Percentiles rank a stretch among this genome's conserved stretches.
phyloP scores from a whole-genome alignment of 1,139 yeast species.

The Zygosaccharomyces sapae region DNA sequence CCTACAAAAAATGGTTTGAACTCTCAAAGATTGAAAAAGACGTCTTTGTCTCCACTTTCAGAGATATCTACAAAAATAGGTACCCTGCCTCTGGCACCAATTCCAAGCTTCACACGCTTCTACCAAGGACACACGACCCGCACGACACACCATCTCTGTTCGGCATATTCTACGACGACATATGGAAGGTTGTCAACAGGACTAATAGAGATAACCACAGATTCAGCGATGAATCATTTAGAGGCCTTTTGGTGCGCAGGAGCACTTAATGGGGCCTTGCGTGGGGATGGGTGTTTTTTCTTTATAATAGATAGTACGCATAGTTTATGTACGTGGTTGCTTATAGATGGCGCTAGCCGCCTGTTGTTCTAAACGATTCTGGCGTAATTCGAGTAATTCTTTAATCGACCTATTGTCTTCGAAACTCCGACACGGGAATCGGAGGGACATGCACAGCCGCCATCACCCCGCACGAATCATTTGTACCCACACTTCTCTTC shows the following conservation, averaged over 20 bases:
- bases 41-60: slow-evolving; percentile 26
- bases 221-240: slow-evolving; percentile 12
- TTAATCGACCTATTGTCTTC: background rate
- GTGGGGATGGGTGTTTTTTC: too few species aligned
- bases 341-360: background rate
- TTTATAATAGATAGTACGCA: background rate
- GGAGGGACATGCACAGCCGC: background rate
- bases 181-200: slow-evolving; percentile 18
- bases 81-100: slow-evolving; percentile 35
- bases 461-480: background rate
- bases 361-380: background rate
- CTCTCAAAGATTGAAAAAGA: slow-evolving; percentile 27
- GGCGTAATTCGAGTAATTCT: background rate
- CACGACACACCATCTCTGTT: slow-evolving; percentile 34
- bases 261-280: background rate
- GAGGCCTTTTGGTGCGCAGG: slow-evolving; percentile 5
- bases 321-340: background rate
- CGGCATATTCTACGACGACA: slow-evolving; percentile 34
- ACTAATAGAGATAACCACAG: slow-evolving; percentile 13
- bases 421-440: background rate
- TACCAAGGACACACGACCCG: slow-evolving; percentile 23
- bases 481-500: background rate
- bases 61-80: slow-evolving; percentile 25
- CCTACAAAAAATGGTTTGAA: slow-evolving; percentile 29
- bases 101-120: slow-evolving; percentile 24